Percentiles rank a stretch among this genome's conserved stretches.
phyloP scores from a whole-genome alignment of 1,139 yeast genomes.

The Protomyces macrosporus region DNA sequence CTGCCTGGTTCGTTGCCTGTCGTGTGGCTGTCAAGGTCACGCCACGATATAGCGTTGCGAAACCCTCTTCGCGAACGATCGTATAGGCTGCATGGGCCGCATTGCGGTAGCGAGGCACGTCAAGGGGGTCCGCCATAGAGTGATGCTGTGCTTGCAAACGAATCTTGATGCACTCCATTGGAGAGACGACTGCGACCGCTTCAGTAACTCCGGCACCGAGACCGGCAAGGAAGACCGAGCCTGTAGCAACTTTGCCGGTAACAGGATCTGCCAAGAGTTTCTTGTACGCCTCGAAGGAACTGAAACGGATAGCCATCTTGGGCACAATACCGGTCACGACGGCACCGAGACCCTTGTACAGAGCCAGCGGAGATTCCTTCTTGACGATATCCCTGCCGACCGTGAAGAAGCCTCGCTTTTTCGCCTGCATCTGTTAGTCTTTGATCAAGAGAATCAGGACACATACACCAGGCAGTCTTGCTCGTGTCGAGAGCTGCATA shows the following conservation, averaged over 20 bases:
- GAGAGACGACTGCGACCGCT: constrained; percentile 89
- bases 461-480: constrained; percentile 18
- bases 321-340: constrained; percentile 97
- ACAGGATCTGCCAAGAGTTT: constrained; percentile 54
- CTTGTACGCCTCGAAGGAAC: constrained; percentile 87
- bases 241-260: constrained; percentile 56
- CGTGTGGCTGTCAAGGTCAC: constrained; percentile 94
- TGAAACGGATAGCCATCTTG: constrained; percentile 94
- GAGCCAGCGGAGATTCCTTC: constrained; percentile 76
- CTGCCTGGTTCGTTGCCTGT: constrained; percentile 98
- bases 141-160: constrained; percentile 94
- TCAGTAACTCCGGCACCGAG: constrained; percentile 97
- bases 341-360: constrained; percentile 94
- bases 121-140: constrained; percentile 76
- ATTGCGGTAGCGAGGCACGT: constrained; percentile 77
- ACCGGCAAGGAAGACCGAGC: constrained; percentile 76
- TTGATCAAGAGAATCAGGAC: constrained; percentile 42
- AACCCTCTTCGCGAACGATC: constrained; percentile 85
- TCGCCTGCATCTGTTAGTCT: constrained; percentile 42
- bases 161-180: constrained; percentile 95
- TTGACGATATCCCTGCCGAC: constrained; percentile 76
- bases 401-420: constrained; percentile 75
- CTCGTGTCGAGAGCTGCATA: constrained; percentile 24
- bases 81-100: constrained; percentile 88
- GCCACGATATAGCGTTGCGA: constrained; percentile 84